Base-by-base conservation (phyloP, 2,329 filamentous ascomycete species). In the Cercospora sp. region DNA sequence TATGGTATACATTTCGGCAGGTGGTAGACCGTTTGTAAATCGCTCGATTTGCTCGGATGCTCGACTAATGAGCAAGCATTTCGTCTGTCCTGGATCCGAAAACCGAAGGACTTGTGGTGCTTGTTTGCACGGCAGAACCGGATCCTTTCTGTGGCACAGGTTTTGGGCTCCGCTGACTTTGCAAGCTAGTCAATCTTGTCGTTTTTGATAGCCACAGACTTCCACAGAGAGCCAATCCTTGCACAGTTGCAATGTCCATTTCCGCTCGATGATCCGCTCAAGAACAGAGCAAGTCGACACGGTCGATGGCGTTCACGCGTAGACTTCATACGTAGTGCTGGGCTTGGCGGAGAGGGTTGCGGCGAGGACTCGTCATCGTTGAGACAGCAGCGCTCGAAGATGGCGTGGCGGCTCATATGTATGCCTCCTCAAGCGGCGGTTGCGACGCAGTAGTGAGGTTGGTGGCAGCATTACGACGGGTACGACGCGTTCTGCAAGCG, bases 401-500 rank as follows among this genome's bases (percentile, higher is more conserved):
- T 45, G 43, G 43, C 43, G 43, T 21, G 43, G 43, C 43, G 43
- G 43, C n/a, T 45, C 43, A 45, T 21, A 45, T 45, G 34, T 45
- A 18, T 45, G 18, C 16, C 43, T 45, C n/a, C 16, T 18, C 43
- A 45, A 18, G 34, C 43, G 18, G 18, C 43, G 43, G 9, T 21
- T 45, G 43, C 43, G 43, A 21, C 21, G 18, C 43, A 45, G 43
- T 45, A 45, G n/a, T 45, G 43, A 58, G 70, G 37, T 69, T 70
- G n/a, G 62, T 64, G 3, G 69, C 71, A 8, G 70, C 67, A 5
- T 37, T 37, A 37, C 32, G 32, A 37, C 32, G 32, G 13, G 32
- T 37, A 37, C 32, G 32, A 37, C 34, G 34, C 34, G 34, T 40
- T 40, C 34, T 40, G 34, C 34, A 40, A 16, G 34, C 34, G 34